These are phyloP conservation scores for Eleusine coracana DNA, from an alignment of 176 grass and related monocot species.

Conservation along the genomic window DNA sequence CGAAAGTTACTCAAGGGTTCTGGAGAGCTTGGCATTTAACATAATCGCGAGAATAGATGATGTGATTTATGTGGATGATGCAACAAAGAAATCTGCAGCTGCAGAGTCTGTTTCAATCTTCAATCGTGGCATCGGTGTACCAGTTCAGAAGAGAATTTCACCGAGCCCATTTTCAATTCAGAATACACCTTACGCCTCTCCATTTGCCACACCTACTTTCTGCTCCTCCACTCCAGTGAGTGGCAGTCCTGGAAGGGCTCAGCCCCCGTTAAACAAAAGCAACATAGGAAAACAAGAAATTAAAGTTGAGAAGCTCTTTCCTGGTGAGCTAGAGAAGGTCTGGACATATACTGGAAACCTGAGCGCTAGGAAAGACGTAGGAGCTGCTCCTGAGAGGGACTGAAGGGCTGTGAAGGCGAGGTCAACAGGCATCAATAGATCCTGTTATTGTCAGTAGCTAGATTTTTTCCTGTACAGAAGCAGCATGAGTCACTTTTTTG, in stretches of 20 bases:
- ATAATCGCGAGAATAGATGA: constrained; percentile 92
- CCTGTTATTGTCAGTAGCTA: constrained; percentile 39
- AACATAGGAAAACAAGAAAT: constrained; percentile 42
- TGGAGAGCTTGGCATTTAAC: constrained; percentile 97
- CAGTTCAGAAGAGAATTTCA: constrained; percentile 85
- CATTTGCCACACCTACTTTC: constrained; percentile 85
- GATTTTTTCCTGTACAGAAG: constrained; percentile 68
- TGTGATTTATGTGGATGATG: constrained; percentile 85
- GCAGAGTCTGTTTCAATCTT: constrained; percentile 65
- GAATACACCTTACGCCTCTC: constrained; percentile 77
- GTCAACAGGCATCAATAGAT: constrained; percentile 20
- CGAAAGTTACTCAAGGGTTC: constrained; percentile 93
- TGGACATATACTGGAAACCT: constrained; percentile 84
- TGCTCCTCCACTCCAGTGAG: constrained; percentile 69
- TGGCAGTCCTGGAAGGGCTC: constrained; percentile 69
- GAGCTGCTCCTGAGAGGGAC: constrained; percentile 81
- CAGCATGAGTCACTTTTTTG: constrained; percentile 52
- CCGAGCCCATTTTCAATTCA: constrained; percentile 91
- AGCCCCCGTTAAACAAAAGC: constrained; percentile 53
- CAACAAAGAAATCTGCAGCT: constrained; percentile 71
- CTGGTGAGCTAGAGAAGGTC: constrained; percentile 75
- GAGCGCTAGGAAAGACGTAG: constrained; percentile 69
- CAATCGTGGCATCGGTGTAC: constrained; percentile 64
- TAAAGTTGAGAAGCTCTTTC: constrained; percentile 62
- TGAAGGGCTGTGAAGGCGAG: constrained; percentile 38